phyloP scores from a whole-genome alignment of 305 asterid species.

The Euphrasia arctica region DNA sequence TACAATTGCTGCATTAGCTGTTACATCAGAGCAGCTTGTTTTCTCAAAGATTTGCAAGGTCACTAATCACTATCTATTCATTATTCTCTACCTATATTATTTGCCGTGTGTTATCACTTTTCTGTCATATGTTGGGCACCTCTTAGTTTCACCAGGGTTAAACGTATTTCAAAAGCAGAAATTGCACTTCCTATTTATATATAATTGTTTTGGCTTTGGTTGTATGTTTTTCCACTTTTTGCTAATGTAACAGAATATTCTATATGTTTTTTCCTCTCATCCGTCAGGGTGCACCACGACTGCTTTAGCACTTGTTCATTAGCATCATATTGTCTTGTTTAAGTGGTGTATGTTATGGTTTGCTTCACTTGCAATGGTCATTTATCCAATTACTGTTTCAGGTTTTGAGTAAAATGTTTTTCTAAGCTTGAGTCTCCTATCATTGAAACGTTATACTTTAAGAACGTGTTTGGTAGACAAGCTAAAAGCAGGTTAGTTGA shows the following conservation, averaged over 20 bases:
- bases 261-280: slow-evolving; percentile 4
- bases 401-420: slow-evolving; percentile 15
- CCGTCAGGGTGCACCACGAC: too few species aligned
- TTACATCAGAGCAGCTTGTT: slow-evolving; percentile 45
- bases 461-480: too few species aligned
- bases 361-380: slow-evolving; percentile 18
- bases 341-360: slow-evolving; percentile 15
- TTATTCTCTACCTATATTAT: slow-evolving; percentile 19
- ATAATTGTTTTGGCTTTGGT: slow-evolving; percentile 18
- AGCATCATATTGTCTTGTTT: slow-evolving; percentile 18
- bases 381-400: slow-evolving; percentile 23
- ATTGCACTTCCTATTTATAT: neutral
- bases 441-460: slow-evolving; percentile 15
- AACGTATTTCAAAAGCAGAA: neutral
- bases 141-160: slow-evolving; percentile 15
- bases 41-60: slow-evolving; percentile 73
- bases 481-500: too few species aligned
- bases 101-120: slow-evolving; percentile 15
- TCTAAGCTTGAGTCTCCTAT: slow-evolving; percentile 22
- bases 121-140: slow-evolving; percentile 14
- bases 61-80: slow-evolving; percentile 29
- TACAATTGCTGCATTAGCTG: slow-evolving; percentile 65
- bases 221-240: slow-evolving; percentile 3
- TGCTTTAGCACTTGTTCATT: slow-evolving; percentile 15
- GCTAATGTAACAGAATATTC: slow-evolving; percentile 9